Percentiles rank a stretch among this genome's conserved stretches.
Conservation (phyloP, 352 stramenopile genomes). For the Globisporangium yorkense region DNA sequence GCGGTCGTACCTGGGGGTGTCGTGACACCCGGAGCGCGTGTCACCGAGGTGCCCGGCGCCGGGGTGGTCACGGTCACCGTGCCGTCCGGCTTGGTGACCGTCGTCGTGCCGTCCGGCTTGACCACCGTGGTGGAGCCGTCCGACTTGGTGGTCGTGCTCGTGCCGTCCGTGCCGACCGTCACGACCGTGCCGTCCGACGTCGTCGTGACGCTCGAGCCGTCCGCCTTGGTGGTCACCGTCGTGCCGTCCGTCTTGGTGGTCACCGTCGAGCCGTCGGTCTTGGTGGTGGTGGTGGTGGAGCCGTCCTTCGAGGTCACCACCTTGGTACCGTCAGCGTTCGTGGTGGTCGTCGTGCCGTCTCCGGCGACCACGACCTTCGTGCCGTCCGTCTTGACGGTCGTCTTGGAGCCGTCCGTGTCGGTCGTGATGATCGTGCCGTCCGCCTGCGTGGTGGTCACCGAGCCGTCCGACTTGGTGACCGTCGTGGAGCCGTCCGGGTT, state of each 20-base stretch:
- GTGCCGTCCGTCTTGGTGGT: constrained; percentile 4
- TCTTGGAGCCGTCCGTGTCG: constrained; percentile 8
- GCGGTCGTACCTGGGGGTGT: not conserved
- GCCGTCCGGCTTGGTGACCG: constrained; percentile 2
- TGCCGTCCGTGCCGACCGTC: constrained; percentile 3
- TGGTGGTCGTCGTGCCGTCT: constrained; percentile 1
- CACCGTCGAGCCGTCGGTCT: constrained; percentile 4
- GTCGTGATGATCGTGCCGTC: constrained; percentile 10
- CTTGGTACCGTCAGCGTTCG: not conserved
- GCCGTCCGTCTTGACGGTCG: constrained; percentile 7
- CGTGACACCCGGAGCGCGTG: not conserved
- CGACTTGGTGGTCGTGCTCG: not conserved
- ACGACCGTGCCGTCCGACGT: constrained; percentile 7
- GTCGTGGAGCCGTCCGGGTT: constrained; percentile 15
- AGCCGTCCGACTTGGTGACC: constrained; percentile 11
- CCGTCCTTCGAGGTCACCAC: constrained; percentile 8
- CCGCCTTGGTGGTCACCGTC: not conserved
- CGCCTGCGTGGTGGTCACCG: constrained; percentile 10
- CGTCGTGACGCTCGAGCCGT: constrained; percentile 4
- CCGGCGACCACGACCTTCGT: constrained; percentile 2
- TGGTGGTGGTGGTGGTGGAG: not conserved
- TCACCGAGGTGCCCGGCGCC: constrained; percentile 7
- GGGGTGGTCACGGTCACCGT: constrained; percentile 6
- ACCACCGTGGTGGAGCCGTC: constrained; percentile 2
- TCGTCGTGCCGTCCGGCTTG: constrained; percentile 7